These are phyloP conservation scores for Rachicladosporium sp. DNA, from an alignment of 2,329 filamentous ascomycete genomes.

Conservation along the genomic window DNA sequence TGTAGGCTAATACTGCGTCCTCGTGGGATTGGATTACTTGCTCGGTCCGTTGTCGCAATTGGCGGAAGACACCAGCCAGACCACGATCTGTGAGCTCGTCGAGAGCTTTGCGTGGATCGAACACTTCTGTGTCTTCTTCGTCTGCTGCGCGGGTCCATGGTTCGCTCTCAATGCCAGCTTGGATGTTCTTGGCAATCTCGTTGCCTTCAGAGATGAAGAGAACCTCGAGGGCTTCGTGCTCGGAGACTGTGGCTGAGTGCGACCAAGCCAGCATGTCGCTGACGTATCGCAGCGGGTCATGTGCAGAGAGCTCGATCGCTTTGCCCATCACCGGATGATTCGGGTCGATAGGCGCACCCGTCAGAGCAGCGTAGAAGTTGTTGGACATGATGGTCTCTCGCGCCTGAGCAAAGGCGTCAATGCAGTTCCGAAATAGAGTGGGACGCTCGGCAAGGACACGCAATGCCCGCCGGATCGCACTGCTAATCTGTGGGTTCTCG, in stretches of 20 bases:
- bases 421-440: slow-evolving; percentile 79
- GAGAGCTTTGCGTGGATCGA: slow-evolving; percentile 71
- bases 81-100: slow-evolving; percentile 80
- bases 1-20: slow-evolving; percentile 78
- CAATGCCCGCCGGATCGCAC: slow-evolving; percentile 69
- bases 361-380: slow-evolving; percentile 77
- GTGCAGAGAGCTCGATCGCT: slow-evolving; percentile 85
- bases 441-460: slow-evolving; percentile 82
- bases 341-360: slow-evolving; percentile 51
- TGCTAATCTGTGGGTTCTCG: slow-evolving; percentile 85
- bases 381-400: slow-evolving; percentile 78
- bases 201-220: slow-evolving; percentile 85
- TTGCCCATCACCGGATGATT: slow-evolving; percentile 48
- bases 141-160: slow-evolving; percentile 57
- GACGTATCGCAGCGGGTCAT: slow-evolving; percentile 82
- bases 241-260: slow-evolving; percentile 86
- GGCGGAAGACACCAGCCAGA: slow-evolving; percentile 64
- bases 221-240: slow-evolving; percentile 81
- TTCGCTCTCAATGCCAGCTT: slow-evolving; percentile 68
- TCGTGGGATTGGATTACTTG: slow-evolving; percentile 89
- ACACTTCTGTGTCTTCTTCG: slow-evolving; percentile 43
- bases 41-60: slow-evolving; percentile 81
- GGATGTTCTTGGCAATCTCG: slow-evolving; percentile 71
- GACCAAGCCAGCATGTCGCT: slow-evolving; percentile 98
- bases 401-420: slow-evolving; percentile 86